These are phyloP conservation scores for Ogataea neopini DNA, from an alignment of 805 yeast species.

Conservation along the genomic window DNA sequence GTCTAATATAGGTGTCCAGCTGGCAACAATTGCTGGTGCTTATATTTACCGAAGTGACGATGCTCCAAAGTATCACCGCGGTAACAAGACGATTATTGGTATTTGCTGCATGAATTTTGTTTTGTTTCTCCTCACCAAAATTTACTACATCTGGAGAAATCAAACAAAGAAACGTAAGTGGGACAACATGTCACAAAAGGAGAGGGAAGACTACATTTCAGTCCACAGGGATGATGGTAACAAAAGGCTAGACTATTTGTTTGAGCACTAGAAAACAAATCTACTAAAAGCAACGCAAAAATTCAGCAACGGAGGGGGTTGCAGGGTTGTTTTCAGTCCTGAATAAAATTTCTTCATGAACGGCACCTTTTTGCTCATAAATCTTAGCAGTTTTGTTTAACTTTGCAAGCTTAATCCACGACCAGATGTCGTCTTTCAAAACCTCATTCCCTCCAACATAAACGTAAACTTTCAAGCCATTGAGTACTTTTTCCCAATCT, in stretches of 20 bases:
- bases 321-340: conserved; percentile 9
- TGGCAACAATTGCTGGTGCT: conserved; percentile 53
- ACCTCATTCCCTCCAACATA: conserved; percentile 10
- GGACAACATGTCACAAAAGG: conserved; percentile 50
- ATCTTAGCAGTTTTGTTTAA: background rate
- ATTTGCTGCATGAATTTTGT: conserved; percentile 35
- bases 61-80: conserved; percentile 58
- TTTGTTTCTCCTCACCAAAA: conserved; percentile 32
- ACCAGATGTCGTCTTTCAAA: conserved; percentile 6
- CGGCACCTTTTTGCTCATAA: conserved; percentile 7
- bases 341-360: conserved; percentile 11
- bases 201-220: conserved; percentile 47
- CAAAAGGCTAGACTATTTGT: conserved; percentile 51
- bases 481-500: conserved; percentile 7
- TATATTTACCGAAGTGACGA: conserved; percentile 61
- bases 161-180: conserved; percentile 47
- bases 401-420: conserved; percentile 4
- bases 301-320: conserved; percentile 6
- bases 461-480: conserved; percentile 1
- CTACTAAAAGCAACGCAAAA: no score
- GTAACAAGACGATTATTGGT: conserved; percentile 47
- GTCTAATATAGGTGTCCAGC: conserved; percentile 64
- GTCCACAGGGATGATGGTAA: conserved; percentile 56
- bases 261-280: no score
- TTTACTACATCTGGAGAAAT: conserved; percentile 45